Base-by-base conservation (phyloP, 139 green algal species). In the Chlamydomonas incerta region DNA sequence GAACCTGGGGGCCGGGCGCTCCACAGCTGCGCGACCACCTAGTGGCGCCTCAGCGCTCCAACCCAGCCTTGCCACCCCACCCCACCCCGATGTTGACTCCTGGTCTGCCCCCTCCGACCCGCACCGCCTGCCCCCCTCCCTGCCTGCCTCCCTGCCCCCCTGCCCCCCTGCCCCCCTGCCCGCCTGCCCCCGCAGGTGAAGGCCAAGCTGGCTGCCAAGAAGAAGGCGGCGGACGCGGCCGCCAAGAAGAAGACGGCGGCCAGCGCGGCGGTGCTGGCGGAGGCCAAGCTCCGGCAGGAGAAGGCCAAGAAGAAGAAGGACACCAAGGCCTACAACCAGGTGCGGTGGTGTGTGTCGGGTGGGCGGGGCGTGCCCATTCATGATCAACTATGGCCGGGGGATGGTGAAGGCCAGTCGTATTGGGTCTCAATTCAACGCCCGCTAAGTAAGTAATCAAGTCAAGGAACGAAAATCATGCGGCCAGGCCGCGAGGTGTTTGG, bases 251-350 rank as follows among this genome's bases (percentile, higher is more conserved):
- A 88, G 65, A 87, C 87, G 58, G 82, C 82, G 18, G 37, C 81
- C 50, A 70, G 74, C 24, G 84, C 81, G 33, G 81, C 82, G 21
- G 88, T 87, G 35, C 72, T 87, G 23, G 90, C 90, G 58, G 86
- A 93, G 86, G 90, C 88, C 33, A 90, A 92, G 89, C 86, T 88
- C 26, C 63, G 86, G 21, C 87, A 90, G 86, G 86, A 86, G 28
- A 92, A 92, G 85, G 52, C 80, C 18, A 81, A 50, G 63, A 92
- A 90, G 82, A 72, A 90, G 60, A 92, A 92, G 86, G 89, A 92
- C 72, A 60, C 80, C 2, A 87, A 81, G 35, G 76, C 74, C 10
- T 92, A 86, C 83, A 90, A 92, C 77, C 89, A 92, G 89, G 89
- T 90, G 21, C 9, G 85, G 3, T 13, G 21, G 37, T 73, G 67